These are phyloP conservation scores for Pelargonium fulgidum DNA, from an alignment of 441 rosid species.

Conservation along the genomic window DNA sequence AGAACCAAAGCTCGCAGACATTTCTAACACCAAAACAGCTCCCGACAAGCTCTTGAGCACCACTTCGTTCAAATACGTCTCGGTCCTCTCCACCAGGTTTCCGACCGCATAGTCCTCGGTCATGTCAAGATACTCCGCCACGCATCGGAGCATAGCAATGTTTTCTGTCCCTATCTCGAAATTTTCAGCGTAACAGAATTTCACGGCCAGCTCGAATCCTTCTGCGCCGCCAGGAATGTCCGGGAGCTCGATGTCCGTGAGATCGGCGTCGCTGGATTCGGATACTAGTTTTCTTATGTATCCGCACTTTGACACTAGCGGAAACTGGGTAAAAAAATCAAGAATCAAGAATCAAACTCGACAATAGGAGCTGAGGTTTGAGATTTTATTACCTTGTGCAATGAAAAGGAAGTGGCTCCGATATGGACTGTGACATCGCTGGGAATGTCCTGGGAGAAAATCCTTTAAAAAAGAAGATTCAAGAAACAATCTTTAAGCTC, in stretches of 20 bases:
- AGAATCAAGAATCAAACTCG: no score
- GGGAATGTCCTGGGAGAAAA: conserved; percentile 85
- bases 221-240: conserved; percentile 53
- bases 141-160: conserved; percentile 51
- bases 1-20: conserved; percentile 38
- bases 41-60: conserved; percentile 66
- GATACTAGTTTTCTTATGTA: conserved; percentile 45
- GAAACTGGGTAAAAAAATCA: conserved; percentile 35
- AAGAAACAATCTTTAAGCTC: neutral
- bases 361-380: neutral
- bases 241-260: conserved; percentile 33
- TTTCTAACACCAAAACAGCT: conserved; percentile 47
- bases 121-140: conserved; percentile 65
- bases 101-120: conserved; percentile 53
- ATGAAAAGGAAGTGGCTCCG: conserved; percentile 63
- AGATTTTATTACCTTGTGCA: conserved; percentile 63
- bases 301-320: conserved; percentile 55
- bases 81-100: conserved; percentile 49
- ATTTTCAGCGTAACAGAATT: conserved; percentile 63
- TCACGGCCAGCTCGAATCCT: conserved; percentile 48
- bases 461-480: conserved; percentile 38
- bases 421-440: conserved; percentile 73
- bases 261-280: conserved; percentile 42
- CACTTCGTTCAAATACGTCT: conserved; percentile 57
- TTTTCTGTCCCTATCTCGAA: conserved; percentile 58